Base-by-base conservation (phyloP, 306 rosid genomes). In the Castanea mollissima region DNA sequence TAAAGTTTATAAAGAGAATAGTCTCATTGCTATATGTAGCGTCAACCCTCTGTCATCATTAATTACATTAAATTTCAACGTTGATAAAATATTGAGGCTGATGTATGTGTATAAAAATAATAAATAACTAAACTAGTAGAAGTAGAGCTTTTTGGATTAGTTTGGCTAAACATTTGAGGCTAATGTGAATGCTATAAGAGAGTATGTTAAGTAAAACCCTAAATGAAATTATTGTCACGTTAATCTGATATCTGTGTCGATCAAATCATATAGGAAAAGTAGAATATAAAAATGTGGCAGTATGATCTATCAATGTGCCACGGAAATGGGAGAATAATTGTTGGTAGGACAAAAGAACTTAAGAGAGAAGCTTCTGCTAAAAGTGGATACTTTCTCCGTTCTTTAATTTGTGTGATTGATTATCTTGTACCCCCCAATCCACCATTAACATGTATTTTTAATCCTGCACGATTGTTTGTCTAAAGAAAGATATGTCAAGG, bases 251-350 rank as follows among this genome's bases (percentile, higher is more conserved):
- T 62, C 38, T 11, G 38, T 62, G 69, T 62, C 16, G 12, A 27
- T 62, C 29, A 21, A 9, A 55, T 63, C 68, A 60, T 18, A 52
- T 35, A 32, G 27, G 16, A 58, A 59, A 60, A 1, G 13, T 23
- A 23, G 29, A 3, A 62, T 41, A 46, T 55, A 27, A 64, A 49
- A 34, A 65, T 73, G 12, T 25, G 49, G 54, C 16, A 49, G 54
- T 49, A 16, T 12, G 54, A 49, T 29, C 25, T 21, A 19, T 27
- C n/a, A 16, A 19, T 27, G 62, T 46, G 34, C 69, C 74, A 31
- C 13, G 10, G 2, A 12, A 62, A 34, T 34, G 78, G 64, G 38
- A 69, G 67, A 82, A 78, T 82, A 69, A 46, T 67, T 67, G 72
- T 58, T 13, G 54, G 69, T 20, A 38, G 32, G 56, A 35, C 41